These are phyloP conservation scores for Rhizopogon sp. DNA, from an alignment of 768 basidiomycete genomes.

Conservation along the genomic window DNA sequence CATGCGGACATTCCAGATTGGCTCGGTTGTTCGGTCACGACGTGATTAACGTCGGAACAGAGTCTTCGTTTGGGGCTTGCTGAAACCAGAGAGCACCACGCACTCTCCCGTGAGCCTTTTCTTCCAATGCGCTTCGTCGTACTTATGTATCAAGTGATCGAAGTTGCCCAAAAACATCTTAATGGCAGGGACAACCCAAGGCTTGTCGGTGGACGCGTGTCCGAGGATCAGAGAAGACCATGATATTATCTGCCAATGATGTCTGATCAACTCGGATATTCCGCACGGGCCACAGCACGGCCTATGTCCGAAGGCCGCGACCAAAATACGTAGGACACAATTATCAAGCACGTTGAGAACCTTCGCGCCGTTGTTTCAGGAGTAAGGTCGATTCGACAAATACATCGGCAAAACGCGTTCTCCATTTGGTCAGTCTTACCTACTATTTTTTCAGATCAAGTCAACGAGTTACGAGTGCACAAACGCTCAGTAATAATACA, in stretches of 20 bases:
- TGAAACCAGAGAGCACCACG: constrained; percentile 45
- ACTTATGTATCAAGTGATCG: constrained; percentile 5
- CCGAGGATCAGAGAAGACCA: background rate
- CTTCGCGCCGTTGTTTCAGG: constrained; percentile 59
- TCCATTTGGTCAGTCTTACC: background rate
- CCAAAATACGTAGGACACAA: constrained; percentile 48
- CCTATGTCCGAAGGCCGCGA: constrained; percentile 36
- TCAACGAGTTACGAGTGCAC: constrained; percentile 45
- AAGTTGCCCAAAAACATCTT: constrained; percentile 16
- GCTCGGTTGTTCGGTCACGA: constrained; percentile 46
- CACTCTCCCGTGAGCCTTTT: constrained; percentile 50
- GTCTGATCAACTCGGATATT: constrained; percentile 46
- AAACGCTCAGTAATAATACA: constrained; percentile 55
- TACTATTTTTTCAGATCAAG: constrained; percentile 43
- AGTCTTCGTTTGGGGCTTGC: no score
- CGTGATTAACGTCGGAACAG: no score
- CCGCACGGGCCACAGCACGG: constrained; percentile 46
- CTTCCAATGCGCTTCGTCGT: background rate
- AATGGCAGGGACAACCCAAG: constrained; percentile 31
- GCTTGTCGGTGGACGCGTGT: constrained; percentile 22
- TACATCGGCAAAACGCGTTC: constrained; percentile 5
- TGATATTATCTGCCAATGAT: background rate
- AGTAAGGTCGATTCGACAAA: constrained; percentile 36
- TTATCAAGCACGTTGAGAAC: constrained; percentile 49
- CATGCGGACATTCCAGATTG: constrained; percentile 46